These are phyloP conservation scores for Solanum aculeatissimum DNA, from an alignment of 305 asterid species.

Conservation along the genomic window DNA sequence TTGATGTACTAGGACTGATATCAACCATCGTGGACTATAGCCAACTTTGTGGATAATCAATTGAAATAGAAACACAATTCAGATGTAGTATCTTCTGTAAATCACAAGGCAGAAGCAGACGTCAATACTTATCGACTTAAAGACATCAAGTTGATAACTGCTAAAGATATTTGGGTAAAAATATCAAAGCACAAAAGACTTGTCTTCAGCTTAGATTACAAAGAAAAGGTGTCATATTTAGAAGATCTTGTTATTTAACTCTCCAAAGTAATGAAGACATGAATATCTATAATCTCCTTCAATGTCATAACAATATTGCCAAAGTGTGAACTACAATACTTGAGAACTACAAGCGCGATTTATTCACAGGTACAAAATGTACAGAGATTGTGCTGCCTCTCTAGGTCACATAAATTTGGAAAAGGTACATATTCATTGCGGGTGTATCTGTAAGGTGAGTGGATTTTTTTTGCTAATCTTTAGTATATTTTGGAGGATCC, in stretches of 20 bases:
- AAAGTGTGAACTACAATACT: not conserved
- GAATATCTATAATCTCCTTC: not conserved
- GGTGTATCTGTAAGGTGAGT: not conserved
- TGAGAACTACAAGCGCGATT: not conserved
- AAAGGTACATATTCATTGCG: not conserved
- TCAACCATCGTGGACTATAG: constrained; percentile 53
- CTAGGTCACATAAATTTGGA: not conserved
- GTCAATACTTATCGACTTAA: not conserved
- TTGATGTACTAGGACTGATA: constrained; percentile 74
- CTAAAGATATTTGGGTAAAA: not conserved
- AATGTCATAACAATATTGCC: not conserved
- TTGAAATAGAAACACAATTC: constrained; percentile 3
- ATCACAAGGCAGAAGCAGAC: not conserved
- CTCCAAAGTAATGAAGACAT: not conserved
- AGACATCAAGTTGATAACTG: not conserved
- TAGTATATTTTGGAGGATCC: not conserved
- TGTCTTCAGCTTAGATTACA: not conserved
- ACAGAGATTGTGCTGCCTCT: not conserved
- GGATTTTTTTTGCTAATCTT: not conserved
- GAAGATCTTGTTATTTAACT: not conserved
- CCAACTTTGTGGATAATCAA: constrained; percentile 15
- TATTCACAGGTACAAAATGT: not conserved
- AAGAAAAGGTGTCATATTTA: not conserved
- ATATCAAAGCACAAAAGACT: not conserved
- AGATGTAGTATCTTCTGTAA: not conserved